Base-by-base conservation (phyloP, 805 yeast genomes). In the Cyberlindnera mycetangii region DNA sequence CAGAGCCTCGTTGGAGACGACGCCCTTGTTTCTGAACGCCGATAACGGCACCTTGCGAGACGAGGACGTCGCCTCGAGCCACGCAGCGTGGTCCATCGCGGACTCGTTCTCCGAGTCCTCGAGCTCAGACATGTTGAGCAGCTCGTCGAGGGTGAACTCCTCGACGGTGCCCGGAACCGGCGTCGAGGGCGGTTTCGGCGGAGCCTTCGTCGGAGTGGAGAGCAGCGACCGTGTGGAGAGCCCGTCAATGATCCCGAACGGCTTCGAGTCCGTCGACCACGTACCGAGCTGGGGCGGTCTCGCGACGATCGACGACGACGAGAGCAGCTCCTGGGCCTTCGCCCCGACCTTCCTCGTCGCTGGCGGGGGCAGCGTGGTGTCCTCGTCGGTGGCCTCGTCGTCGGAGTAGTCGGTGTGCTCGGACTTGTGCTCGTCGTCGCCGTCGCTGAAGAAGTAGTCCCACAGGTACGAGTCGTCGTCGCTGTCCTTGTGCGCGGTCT, bases 351-450 rank as follows among this genome's bases (percentile, higher is more conserved):
- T 70, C 35, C 75, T 69, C 15, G 79, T 71, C 3, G 85, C 71
- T 6, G 84, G 79, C 3, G 81, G 81, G 5, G 97, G 97, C 35
- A 92, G 66, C 15, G 83, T 74, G n/a, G 79, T 75, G 59, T 92
- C 98, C 50, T 89, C 97, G 63, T 92, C 99, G 0, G 99, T 93
- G 14, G 95, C 87, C 55, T 90, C 97, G 34, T 93, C 96, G 53
- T 85, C 83, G 44, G 76, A 51, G 27, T 41, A 47, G 20, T 47
- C 32, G 16, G 7, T n/a, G 16, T 16, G 6, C 4, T 41, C 48
- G 19, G 49, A 53, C 21, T 57, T 59, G 28, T 56, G 59, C n/a
- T 58, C 61, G 14, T 55, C 60, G 27, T 63, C 70, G 16, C 60
- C 59, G 8, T 76, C 69, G 18, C 75, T 70, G 60, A 86, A 82